Conservation (phyloP, 1,139 yeast species). For the Pichia sp. region DNA sequence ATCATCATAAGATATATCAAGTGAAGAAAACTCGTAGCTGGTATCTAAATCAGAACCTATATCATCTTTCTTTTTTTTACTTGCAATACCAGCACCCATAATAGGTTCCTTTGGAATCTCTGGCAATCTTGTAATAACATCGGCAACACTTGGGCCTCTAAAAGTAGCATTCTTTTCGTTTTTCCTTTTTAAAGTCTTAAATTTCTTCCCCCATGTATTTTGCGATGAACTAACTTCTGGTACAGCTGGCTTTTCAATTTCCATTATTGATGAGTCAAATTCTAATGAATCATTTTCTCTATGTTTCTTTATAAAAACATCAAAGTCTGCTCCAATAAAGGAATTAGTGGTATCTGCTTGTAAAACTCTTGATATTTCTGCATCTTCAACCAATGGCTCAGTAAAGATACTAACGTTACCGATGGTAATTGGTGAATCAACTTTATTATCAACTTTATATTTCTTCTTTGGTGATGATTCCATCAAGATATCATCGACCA, state of each 20-base stretch:
- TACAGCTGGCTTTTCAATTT: background rate
- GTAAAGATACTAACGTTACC: background rate
- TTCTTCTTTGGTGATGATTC: conserved; percentile 4
- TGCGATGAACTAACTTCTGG: background rate
- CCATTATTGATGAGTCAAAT: background rate
- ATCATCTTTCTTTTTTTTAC: too few relatives aligned
- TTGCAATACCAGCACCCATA: background rate
- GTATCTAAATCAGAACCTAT: background rate
- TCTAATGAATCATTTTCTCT: conserved; percentile 6
- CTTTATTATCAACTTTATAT: background rate
- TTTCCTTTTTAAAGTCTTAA: background rate
- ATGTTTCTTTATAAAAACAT: background rate
- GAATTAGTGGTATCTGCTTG: conserved; percentile 11
- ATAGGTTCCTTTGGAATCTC: conserved; percentile 1
- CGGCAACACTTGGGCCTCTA: conserved; percentile 4
- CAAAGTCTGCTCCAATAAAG: background rate
- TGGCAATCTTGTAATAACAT: conserved; percentile 3
- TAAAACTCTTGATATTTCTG: conserved; percentile 11
- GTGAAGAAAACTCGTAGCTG: background rate
- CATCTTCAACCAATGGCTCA: conserved; percentile 12
- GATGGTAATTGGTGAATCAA: background rate
- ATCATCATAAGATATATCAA: background rate
- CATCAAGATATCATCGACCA: background rate
- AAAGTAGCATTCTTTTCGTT: background rate
- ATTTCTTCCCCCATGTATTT: background rate